phyloP scores from a whole-genome alignment of 164 flowering plant species.

The Taxillus chinensis region DNA sequence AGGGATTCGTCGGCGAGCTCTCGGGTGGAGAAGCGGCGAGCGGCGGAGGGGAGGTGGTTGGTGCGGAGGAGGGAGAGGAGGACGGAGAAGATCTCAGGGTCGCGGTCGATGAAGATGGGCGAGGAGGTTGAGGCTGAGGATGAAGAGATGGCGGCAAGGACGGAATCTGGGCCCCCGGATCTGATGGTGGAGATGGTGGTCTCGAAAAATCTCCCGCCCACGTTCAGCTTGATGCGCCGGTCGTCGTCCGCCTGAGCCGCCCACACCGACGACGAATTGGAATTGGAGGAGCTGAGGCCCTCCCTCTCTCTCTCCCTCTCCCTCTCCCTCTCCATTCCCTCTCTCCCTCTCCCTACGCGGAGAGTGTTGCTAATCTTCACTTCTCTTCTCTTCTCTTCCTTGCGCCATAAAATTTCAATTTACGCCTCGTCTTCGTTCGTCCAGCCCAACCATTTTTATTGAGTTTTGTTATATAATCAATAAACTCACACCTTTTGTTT shows the following conservation, averaged over 20 bases:
- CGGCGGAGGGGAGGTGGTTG: conserved; percentile 53
- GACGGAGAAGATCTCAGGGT: conserved; percentile 81
- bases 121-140: conserved; percentile 15
- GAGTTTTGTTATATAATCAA: no score
- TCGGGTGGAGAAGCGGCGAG: conserved; percentile 51
- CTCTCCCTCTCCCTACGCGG: no score
- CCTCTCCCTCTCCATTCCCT: no score
- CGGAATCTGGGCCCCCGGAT: conserved; percentile 71
- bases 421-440: no score
- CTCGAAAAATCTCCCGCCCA: conserved; percentile 86
- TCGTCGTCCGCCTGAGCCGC: neutral
- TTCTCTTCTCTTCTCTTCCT: no score
- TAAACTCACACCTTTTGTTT: no score
- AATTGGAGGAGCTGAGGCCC: neutral
- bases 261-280: neutral
- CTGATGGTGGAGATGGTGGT: conserved; percentile 63
- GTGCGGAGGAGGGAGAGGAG: conserved; percentile 84
- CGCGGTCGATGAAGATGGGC: conserved; percentile 87
- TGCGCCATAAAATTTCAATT: no score
- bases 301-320: neutral
- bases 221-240: conserved; percentile 77
- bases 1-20: conserved; percentile 75
- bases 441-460: no score
- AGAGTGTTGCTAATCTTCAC: no score
- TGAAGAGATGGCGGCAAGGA: conserved; percentile 48